phyloP scores from a whole-genome alignment of 257 asterid species.

The Capsicum baccatum region DNA sequence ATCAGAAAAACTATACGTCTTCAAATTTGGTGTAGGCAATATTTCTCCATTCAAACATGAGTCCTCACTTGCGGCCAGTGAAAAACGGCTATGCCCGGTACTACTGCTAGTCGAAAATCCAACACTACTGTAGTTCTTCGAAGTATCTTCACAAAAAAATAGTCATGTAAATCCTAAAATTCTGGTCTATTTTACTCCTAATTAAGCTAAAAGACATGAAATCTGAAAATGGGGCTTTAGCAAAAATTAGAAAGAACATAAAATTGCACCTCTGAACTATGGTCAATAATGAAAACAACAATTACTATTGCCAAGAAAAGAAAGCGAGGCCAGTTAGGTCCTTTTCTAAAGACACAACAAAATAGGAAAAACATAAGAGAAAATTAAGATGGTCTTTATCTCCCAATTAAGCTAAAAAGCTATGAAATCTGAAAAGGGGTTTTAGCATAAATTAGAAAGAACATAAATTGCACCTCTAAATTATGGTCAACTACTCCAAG shows the following conservation, averaged over 20 bases:
- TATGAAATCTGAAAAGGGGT: background rate
- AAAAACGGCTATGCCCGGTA: conserved; percentile 50
- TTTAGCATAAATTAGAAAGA: background rate
- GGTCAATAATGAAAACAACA: background rate
- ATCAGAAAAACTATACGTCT: conserved; percentile 44
- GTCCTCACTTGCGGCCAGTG: conserved; percentile 46
- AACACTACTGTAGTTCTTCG: conserved; percentile 46
- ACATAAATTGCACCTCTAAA: background rate
- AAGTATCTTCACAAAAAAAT: conserved; percentile 51
- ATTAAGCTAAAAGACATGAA: background rate
- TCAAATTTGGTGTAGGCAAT: conserved; percentile 43
- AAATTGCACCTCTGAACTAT: background rate
- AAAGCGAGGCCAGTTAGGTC: background rate
- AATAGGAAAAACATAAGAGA: background rate
- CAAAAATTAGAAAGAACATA: conserved; percentile 8
- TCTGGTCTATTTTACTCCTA: background rate
- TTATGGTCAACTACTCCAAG: background rate
- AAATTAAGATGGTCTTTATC: background rate
- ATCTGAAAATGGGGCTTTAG: background rate
- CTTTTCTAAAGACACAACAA: background rate
- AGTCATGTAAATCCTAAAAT: background rate
- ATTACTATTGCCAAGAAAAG: background rate
- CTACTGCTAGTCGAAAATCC: conserved; percentile 45
- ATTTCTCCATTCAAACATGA: conserved; percentile 42
- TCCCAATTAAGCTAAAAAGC: background rate